A percentile compares a stretch with the other conserved stretches of the same genome.
Evolutionary conservation across 2,329 filamentous ascomycete species (phyloP).

Genomic region (Cylindrodendrum hubeiense): DNA sequence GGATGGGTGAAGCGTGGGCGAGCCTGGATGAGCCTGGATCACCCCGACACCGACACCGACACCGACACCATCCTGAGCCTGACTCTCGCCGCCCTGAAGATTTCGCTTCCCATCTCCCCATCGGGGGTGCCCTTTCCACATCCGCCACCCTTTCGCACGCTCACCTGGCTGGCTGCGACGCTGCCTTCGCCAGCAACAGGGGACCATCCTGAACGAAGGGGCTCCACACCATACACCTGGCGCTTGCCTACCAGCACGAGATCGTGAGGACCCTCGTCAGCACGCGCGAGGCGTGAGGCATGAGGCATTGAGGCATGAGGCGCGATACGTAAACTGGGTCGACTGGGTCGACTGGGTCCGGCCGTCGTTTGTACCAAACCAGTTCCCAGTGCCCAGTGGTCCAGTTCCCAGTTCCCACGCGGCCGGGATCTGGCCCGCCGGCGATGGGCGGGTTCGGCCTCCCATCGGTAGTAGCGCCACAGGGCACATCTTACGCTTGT

Average conservation of each 20-base stretch:
- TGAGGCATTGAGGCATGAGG: constrained; percentile 12
- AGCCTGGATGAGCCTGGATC: background rate
- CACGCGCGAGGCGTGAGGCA: constrained; percentile 1
- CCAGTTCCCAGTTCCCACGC: constrained; percentile 24
- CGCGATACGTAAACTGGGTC: constrained; percentile 9
- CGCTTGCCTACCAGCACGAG: constrained; percentile 3
- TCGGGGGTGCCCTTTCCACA: constrained; percentile 28
- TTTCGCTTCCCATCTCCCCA: constrained; percentile 19
- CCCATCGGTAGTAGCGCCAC: constrained; percentile 19
- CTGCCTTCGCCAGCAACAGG: background rate
- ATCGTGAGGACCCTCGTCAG: constrained; percentile 10
- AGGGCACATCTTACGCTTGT: background rate
- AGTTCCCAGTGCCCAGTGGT: constrained; percentile 1
- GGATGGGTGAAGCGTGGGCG: constrained; percentile 20
- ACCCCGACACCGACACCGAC: constrained; percentile 7
- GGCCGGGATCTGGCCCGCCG: constrained; percentile 28
- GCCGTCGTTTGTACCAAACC: constrained; percentile 1
- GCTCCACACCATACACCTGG: constrained; percentile 9
- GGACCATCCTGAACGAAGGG: background rate
- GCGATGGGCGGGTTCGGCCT: constrained; percentile 26
- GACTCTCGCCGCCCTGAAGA: constrained; percentile 32
- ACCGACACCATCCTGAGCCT: constrained; percentile 26
- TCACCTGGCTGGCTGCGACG: background rate
- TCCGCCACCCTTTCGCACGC: constrained; percentile 15
- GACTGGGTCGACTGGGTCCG: background rate